Base-by-base conservation (phyloP, 306 rosid genomes). In the Rosa persica region DNA sequence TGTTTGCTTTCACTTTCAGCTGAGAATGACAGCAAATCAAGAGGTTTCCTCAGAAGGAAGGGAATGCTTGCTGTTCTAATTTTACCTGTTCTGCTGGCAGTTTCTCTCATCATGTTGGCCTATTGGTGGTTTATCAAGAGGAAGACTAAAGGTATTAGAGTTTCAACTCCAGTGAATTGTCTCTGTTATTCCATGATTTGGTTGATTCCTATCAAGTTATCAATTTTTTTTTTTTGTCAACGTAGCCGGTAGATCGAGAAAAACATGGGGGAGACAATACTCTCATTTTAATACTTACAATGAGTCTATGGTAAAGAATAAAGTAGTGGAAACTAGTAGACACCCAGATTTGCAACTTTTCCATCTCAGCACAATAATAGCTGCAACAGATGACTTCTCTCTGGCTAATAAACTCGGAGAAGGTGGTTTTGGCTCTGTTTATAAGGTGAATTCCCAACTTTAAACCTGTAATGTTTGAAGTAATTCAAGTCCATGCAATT, bases 361-460 rank as follows among this genome's bases (percentile, higher is more conserved):
- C 51, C 23, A 49, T 51, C 64, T 76, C 15, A 36, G 36, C 49
- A 36, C 74, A 17, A 20, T 76, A 34, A 20, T 22, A 34, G 73
- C 64, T 19, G 80, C 80, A 16, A 76, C 73, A 1, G 38, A 67
- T 15, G 11, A 38, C 30, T 76, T 76, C 65, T 76, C 73, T 20
- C 39, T 5, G 7, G 73, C 38, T 8, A 76, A 65, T 7, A 49
- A 76, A 36, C 73, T 76, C 0, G 80, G 80, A 4, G 39, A 76
- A 34, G 80, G 66, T n/a, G 73, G 80, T 47, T 76, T 76, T 36
- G 80, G 80, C 65, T 36, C 66, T 47, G 65, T 65, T 36, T 43
- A 66, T 30, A 20, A 40, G 73, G 80, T 65, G 25, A 22, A n/a
- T 9, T 10, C 25, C 4, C 60, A 19, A 20, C 60, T 52, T 52